Evolutionary conservation across 345 rosid genomes (phyloP).

Genomic region (Fremontodendron californicum): DNA sequence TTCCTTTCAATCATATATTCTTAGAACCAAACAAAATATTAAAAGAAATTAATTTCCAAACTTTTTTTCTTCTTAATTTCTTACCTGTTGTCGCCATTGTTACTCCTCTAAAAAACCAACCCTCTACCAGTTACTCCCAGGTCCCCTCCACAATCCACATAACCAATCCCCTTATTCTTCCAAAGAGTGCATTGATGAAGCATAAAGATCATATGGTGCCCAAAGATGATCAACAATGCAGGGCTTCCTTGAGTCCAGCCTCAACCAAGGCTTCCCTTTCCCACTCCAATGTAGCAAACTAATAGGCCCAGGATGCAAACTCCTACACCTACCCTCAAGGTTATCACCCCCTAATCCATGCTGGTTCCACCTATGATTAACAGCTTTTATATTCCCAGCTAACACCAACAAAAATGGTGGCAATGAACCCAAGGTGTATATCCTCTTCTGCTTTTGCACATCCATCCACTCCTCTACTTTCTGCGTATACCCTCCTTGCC

Average conservation of each 20-base stretch:
- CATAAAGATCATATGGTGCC: conserved; percentile 49
- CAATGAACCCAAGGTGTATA: conserved; percentile 37
- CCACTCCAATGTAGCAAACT: no score
- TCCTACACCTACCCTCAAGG: no score
- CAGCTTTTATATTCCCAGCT: no score
- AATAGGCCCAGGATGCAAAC: no score
- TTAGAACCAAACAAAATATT: background rate
- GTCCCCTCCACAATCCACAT: background rate
- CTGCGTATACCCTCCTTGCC: conserved; percentile 38
- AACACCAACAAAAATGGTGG: no score
- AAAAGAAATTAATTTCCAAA: background rate
- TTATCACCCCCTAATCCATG: no score
- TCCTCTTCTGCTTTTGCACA: conserved; percentile 49
- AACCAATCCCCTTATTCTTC: conserved; percentile 26
- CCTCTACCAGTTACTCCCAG: background rate
- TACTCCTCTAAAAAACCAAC: background rate
- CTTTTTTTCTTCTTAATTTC: background rate
- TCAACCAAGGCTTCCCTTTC: no score
- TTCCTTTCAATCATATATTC: background rate
- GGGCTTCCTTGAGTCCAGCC: conserved; percentile 41
- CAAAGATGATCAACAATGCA: conserved; percentile 45
- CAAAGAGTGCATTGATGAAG: conserved; percentile 23
- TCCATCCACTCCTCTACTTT: conserved; percentile 49
- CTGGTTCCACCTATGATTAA: no score
- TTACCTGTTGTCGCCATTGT: background rate